Conservation (phyloP, 116 monocot species). For the Zostera marina region DNA sequence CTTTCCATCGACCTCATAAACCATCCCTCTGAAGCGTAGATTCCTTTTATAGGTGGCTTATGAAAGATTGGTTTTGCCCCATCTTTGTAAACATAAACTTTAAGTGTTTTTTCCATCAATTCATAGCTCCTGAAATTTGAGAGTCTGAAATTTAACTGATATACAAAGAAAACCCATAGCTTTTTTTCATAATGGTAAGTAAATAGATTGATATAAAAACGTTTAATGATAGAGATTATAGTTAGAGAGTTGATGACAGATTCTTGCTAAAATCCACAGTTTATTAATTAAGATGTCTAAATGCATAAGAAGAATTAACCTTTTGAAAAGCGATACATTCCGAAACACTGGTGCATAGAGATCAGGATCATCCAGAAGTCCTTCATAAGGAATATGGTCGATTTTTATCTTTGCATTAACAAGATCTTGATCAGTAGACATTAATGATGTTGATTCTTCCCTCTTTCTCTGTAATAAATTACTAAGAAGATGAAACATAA, state of each 20-base stretch:
- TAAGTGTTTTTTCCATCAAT: constrained; percentile 42
- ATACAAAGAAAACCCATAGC: no score
- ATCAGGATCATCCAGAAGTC: constrained; percentile 22
- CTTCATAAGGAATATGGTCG: constrained; percentile 12
- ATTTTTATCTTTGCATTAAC: constrained; percentile 42
- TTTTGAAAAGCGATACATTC: constrained; percentile 43
- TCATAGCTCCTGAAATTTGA: constrained; percentile 42
- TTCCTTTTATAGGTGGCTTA: constrained; percentile 30
- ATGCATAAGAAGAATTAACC: constrained; percentile 10
- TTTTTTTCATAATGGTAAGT: no score
- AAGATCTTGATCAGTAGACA: constrained; percentile 24
- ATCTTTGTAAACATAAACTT: constrained; percentile 42
- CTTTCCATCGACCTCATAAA: constrained; percentile 39
- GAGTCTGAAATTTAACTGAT: not conserved
- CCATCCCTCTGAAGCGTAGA: constrained; percentile 64
- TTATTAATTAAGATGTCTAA: not conserved
- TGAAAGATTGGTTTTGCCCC: constrained; percentile 43
- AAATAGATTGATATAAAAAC: no score
- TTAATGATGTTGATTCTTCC: not conserved
- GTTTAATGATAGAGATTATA: no score
- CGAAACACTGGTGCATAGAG: constrained; percentile 46
- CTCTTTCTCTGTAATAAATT: constrained; percentile 3
- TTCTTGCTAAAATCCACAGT: not conserved
- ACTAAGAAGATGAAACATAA: not conserved
- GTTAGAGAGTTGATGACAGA: no score